These are phyloP conservation scores for Diaporthe capsici DNA, from an alignment of 2,329 filamentous ascomycete species.

Conservation along the genomic window DNA sequence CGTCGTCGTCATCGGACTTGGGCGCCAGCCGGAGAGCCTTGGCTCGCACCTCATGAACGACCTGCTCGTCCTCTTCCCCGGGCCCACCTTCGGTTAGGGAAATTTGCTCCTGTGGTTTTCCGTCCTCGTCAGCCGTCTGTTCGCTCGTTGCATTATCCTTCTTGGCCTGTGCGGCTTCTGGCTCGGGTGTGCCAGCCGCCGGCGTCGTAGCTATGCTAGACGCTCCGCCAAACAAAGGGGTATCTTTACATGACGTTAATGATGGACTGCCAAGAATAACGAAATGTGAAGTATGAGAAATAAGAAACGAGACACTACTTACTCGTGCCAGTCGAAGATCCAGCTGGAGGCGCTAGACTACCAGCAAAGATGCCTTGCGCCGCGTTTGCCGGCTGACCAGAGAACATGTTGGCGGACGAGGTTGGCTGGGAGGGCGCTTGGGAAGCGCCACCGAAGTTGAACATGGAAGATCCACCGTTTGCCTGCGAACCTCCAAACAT, in stretches of 20 bases:
- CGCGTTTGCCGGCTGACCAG: slow-evolving; percentile 47
- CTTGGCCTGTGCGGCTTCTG: slow-evolving; percentile 57
- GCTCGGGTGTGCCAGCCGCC: slow-evolving; percentile 71
- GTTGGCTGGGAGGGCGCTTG: slow-evolving; percentile 45
- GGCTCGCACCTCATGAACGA: slow-evolving; percentile 78
- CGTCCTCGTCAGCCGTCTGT: slow-evolving; percentile 66
- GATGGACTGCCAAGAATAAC: slow-evolving; percentile 43
- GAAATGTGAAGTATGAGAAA: slow-evolving; percentile 36
- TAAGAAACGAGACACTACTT: slow-evolving; percentile 47
- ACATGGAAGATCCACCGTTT: slow-evolving; percentile 49
- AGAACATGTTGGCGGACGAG: slow-evolving; percentile 46
- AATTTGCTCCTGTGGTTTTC: slow-evolving; percentile 72
- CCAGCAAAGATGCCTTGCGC: slow-evolving; percentile 50
- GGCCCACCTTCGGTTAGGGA: slow-evolving; percentile 76
- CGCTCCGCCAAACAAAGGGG: slow-evolving; percentile 70
- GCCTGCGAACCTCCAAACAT: slow-evolving; percentile 41
- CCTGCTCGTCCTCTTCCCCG: slow-evolving; percentile 80
- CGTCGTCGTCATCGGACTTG: slow-evolving; percentile 59
- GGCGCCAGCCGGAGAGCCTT: slow-evolving; percentile 76
- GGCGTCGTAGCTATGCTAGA: slow-evolving; percentile 74
- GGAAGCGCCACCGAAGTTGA: slow-evolving; percentile 53
- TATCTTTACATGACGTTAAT: slow-evolving; percentile 65
- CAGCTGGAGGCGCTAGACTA: slow-evolving; percentile 43
- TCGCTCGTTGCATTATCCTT: slow-evolving; percentile 55
- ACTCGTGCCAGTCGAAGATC: slow-evolving; percentile 59